phyloP scores from a whole-genome alignment of 169 alveolate genomes.

The Plasmodium billcollinsi region DNA sequence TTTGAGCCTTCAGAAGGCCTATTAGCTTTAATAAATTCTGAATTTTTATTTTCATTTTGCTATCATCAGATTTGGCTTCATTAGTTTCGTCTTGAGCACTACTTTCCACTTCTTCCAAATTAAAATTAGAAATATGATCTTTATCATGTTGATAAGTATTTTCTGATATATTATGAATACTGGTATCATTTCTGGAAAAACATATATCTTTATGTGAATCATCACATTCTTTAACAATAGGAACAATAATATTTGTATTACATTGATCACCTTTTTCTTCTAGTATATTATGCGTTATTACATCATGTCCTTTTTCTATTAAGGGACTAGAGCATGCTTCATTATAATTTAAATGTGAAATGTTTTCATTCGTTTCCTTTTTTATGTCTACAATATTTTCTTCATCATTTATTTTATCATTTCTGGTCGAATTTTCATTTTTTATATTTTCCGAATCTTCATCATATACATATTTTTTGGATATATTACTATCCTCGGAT shows the following conservation, averaged over 20 bases:
- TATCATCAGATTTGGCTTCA: conserved; percentile 29
- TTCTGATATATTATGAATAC: conserved; percentile 8
- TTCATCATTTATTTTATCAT: conserved; percentile 16
- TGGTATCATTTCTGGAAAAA: conserved; percentile 3
- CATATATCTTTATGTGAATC: not conserved
- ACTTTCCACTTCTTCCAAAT: conserved; percentile 7
- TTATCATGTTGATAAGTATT: conserved; percentile 8
- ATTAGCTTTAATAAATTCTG: conserved; percentile 37
- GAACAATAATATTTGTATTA: not conserved
- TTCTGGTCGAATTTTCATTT: conserved; percentile 4
- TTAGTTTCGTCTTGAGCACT: conserved; percentile 12
- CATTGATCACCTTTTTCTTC: not conserved
- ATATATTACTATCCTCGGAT: not conserved
- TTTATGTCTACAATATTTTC: conserved; percentile 14
- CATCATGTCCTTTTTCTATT: conserved; percentile 5
- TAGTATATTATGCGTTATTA: not conserved
- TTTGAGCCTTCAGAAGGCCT: conserved; percentile 44
- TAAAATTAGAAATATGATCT: not conserved
- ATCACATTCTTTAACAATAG: not conserved
- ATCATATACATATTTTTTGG: conserved; percentile 16
- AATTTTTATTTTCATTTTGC: conserved; percentile 40
- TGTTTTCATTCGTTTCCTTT: conserved; percentile 15
- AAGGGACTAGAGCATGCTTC: not conserved
- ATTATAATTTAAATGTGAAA: conserved; percentile 3
- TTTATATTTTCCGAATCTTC: conserved; percentile 15